Conservation (phyloP, 352 stramenopile species). For the Aphanomyces astaci region DNA sequence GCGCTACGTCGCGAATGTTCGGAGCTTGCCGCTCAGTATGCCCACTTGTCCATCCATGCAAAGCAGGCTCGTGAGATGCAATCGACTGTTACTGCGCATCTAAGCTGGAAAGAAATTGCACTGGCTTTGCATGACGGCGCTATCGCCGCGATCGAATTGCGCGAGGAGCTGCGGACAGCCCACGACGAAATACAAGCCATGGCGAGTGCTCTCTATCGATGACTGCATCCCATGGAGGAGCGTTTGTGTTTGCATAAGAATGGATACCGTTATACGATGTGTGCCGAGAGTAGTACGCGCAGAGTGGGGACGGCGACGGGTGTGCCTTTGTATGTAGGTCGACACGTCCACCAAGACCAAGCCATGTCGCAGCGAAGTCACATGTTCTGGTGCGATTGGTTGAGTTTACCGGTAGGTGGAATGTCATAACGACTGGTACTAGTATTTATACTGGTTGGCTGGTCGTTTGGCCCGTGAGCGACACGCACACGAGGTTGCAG, state of each 20-base stretch:
- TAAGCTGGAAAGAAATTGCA: neutral
- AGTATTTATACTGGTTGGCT: neutral
- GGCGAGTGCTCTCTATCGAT: neutral
- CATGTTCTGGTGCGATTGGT: conserved; percentile 2
- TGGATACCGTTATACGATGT: neutral
- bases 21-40: neutral
- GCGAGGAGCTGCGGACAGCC: neutral
- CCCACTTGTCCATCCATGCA: neutral
- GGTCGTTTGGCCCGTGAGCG: neutral
- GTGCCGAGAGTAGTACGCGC: neutral
- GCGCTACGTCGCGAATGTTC: neutral
- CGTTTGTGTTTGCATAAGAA: neutral
- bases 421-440: no score
- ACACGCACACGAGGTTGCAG: neutral
- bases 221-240: neutral
- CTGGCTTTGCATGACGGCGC: no score
- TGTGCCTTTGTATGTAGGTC: conserved; percentile 17
- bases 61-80: neutral
- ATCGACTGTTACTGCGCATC: neutral
- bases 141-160: neutral
- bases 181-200: neutral
- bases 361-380: conserved; percentile 7
- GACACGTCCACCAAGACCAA: conserved; percentile 14
- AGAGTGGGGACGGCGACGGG: neutral
- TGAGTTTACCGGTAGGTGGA: no score